Percentiles rank a stretch among this genome's conserved stretches.
Conservation (phyloP, 1,284 basidiomycete species). For the Cystobasidium slooffiae region DNA sequence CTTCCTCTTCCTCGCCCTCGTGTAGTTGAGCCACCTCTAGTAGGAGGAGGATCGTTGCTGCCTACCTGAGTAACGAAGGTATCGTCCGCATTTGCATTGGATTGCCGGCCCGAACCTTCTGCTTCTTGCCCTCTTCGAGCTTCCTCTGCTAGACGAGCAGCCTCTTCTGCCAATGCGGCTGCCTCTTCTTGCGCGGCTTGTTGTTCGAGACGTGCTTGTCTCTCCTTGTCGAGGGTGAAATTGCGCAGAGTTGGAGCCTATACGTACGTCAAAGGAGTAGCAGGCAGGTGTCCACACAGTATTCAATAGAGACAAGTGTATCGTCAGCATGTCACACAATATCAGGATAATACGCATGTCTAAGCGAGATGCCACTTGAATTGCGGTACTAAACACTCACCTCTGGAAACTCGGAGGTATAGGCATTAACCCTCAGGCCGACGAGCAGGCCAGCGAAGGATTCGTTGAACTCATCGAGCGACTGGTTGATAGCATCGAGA, state of each 20-base stretch:
- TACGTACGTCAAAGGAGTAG: not conserved
- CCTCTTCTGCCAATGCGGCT: constrained; percentile 1
- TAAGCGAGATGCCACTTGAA: not conserved
- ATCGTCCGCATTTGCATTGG: not conserved
- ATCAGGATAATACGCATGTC: not conserved
- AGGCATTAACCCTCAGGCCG: constrained; percentile 58
- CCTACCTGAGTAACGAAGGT: constrained; percentile 7
- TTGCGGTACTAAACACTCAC: constrained; percentile 20
- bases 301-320: not conserved
- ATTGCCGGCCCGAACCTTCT: not conserved
- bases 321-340: not conserved
- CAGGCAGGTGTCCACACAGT: too few relatives aligned
- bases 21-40: not conserved
- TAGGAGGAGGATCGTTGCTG: not conserved
- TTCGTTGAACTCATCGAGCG: constrained; percentile 57
- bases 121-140: not conserved
- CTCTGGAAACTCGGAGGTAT: constrained; percentile 58
- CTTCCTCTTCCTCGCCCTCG: constrained; percentile 31
- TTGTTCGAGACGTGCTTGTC: constrained; percentile 9
- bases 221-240: constrained; percentile 44
- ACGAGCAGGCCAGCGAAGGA: constrained; percentile 57
- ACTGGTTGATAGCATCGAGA: constrained; percentile 52
- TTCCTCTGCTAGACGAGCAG: not conserved
- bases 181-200: not conserved
- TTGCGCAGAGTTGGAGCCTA: constrained; percentile 49